Base-by-base conservation (phyloP, 2,329 filamentous ascomycete genomes). In the Hyphodiscus sp. region DNA sequence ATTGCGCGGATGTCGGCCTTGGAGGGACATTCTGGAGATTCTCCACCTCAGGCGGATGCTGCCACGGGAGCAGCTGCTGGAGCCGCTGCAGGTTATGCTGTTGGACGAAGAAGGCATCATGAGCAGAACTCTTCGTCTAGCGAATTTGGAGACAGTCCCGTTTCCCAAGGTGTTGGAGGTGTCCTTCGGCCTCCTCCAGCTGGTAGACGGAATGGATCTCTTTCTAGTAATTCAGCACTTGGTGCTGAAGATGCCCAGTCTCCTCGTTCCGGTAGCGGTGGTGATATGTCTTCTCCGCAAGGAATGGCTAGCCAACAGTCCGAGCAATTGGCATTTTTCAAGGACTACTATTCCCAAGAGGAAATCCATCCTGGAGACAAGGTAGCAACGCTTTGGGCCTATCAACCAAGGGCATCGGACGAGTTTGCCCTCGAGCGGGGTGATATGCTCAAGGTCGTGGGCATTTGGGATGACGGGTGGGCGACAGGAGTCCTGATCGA, bases 381-480 rank as follows among this genome's bases (percentile, higher is more conserved):
- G 55, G 92, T 99, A 43, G 82, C 94, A 15, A 89, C 91, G 2
- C 79, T 99, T 15, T 99, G 94, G 94, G 92, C 94, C 1, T 99
- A 99, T 70, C 90, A 96, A 64, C 92, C 94, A 33, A 87, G 94
- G 33, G 94, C 94, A 4, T 83, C 85, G 29, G 94, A 99, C 65
- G 94, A 99, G 68, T 97, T 97, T 67, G 79, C 89, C 41, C 77
- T 99, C 41, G 94, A 97, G 65, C 84, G 94, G 54, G 94, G 94
- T 51, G 94, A 99, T 68, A 96, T 99, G 91, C 80, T 99, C 66
- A 97, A 96, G 74, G 86, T 99, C 15, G 87, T 97, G 30, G 94
- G 94, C 58, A 99, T 99, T 61, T 99, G 94, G 94, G 94, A 99
- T 66, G 94, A 99, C 69, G 94, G 94, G 46, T 99, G 94, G 94